Percentiles rank a stretch among this genome's conserved stretches.
Evolutionary conservation across 371 early-diverging fungal genomes (phyloP).

Genomic region (Mucor mucedo): DNA sequence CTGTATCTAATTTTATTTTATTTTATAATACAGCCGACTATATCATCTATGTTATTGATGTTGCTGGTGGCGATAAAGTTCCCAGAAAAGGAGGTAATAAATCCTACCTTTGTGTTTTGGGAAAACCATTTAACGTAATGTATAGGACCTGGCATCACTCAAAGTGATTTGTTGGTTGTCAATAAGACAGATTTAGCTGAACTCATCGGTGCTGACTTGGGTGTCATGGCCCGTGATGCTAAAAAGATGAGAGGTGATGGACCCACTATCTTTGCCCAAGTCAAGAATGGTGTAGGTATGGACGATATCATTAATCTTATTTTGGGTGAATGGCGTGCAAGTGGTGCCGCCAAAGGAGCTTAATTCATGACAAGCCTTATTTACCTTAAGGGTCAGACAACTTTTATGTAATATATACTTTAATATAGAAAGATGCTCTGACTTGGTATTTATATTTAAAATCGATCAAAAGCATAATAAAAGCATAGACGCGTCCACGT

Average conservation of each 20-base stretch:
- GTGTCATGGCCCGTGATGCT: conserved; percentile 92
- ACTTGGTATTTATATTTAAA: too few species aligned
- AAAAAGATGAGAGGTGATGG: conserved; percentile 83
- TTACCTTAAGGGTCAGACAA: too few species aligned
- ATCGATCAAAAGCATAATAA: too few species aligned
- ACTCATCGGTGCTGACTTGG: conserved; percentile 87
- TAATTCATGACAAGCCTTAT: neutral
- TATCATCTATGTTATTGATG: conserved; percentile 96
- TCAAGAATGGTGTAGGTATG: conserved; percentile 87
- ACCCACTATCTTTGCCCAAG: conserved; percentile 84
- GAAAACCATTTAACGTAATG: too few species aligned
- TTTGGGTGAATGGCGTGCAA: conserved; percentile 74
- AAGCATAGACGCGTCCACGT: too few species aligned
- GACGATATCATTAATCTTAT: conserved; percentile 82
- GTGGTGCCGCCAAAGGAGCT: conserved; percentile 55
- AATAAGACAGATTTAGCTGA: conserved; percentile 95
- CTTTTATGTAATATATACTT: too few species aligned
- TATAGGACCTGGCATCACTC: conserved; percentile 89
- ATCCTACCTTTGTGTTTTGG: too few species aligned
- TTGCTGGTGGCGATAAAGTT: conserved; percentile 94
- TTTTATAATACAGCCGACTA: conserved; percentile 74
- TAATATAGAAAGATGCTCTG: too few species aligned
- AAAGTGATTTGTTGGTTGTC: conserved; percentile 89
- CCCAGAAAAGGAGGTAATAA: conserved; percentile 77
- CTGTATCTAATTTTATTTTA: neutral